Evolutionary conservation across 2,329 filamentous ascomycete species (phyloP), one percentile per base, ranked within the genome.

Genomic region (Aspergillus unguis): DNA sequence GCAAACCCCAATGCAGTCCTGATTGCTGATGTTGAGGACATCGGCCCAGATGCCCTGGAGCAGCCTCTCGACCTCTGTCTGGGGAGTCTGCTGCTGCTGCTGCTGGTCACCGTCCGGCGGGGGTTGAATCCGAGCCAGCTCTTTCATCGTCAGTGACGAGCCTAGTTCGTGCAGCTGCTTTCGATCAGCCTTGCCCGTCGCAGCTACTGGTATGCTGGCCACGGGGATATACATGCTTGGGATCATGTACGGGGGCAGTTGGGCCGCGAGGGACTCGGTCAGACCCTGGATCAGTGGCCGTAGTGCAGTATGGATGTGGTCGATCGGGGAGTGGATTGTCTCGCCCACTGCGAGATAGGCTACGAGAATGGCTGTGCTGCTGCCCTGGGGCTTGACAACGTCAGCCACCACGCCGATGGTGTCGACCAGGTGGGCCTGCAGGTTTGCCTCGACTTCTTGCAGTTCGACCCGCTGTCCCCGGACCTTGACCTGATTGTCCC

Each of bases 391-490:
- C 6, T 8, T 25, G 37, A n/a, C 37, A 40, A 23, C 37, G n/a
- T 9, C 37, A 40, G 37, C 37, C 5, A 40, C 37, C 37, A 40
- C 25, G 37, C n/a, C n/a, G 25, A 17, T 17, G 17, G 17, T 40
- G 37, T 25, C 25, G 37, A 25, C 23, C 25, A n/a, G 23, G n/a
- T 40, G 37, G 37, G 25, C 37, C 25, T 40, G 9, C 37, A 40
- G n/a, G 37, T 40, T n/a, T n/a, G 25, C 37, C 25, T 40, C 37
- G 9, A 43, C 25, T 25, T 40, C 37, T 8, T n/a, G n/a, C 37
- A 40, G 25, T 40, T 47, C 44, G 11, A 47, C 17, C 4, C 44
- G 44, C 33, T 47, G 44, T 9, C 44, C 44, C 10, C 44, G 44
- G 17, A 47, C n/a, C 44, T 47, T 47, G 44, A 28, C 44, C 23